Evolutionary conservation across 257 asterid species (phyloP), one percentile per base, ranked within the genome.

Genomic region (Leptodermis oblonga): DNA sequence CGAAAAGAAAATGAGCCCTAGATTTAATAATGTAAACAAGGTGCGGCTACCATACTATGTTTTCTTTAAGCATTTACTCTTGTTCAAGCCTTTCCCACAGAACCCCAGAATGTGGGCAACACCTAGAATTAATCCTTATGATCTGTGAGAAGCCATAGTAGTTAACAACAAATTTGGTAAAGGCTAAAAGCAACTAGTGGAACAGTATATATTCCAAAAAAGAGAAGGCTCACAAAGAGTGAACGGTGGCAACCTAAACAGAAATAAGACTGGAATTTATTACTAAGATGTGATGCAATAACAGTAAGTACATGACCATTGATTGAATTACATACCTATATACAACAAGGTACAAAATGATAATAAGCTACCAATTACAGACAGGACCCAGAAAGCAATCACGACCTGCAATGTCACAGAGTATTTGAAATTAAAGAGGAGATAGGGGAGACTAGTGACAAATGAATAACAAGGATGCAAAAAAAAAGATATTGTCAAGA

Each of bases 321-420:
- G 53, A 72, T 67, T 66, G 69, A 61, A 23, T 25, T 10, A 36
- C 51, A 36, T 88, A 93, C 99, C 99, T 78, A 90, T 81, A 75
- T 90, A 93, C n/a, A 87, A 80, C 72, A 93, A 82, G 36, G 96
- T 90, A 79, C 78, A 82, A 80, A 93, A 90, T 79, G 97, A 90
- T 74, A 91, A 71, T 80, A 88, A 70, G 88, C 90, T 80, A 67
- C 99, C 97, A 66, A 88, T 71, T 71, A 89, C 97, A 66, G 99
- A 93, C 72, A 93, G 75, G 70, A 90, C 79, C 99, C 99, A 93
- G 72, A 93, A 74, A 73, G 85, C 87, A 79, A 88, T 88, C 81
- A 89, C 97, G 28, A 89, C 99, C 99, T 93, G 96, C 88, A 87
- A 78, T 84, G 76, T 51, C 65, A 80, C 33, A 65, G 73, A 74